A percentile compares a stretch with the other conserved stretches of the same genome.
Evolutionary conservation across 1,139 yeast species (phyloP).

Genomic region (Geotrichum reessii): DNA sequence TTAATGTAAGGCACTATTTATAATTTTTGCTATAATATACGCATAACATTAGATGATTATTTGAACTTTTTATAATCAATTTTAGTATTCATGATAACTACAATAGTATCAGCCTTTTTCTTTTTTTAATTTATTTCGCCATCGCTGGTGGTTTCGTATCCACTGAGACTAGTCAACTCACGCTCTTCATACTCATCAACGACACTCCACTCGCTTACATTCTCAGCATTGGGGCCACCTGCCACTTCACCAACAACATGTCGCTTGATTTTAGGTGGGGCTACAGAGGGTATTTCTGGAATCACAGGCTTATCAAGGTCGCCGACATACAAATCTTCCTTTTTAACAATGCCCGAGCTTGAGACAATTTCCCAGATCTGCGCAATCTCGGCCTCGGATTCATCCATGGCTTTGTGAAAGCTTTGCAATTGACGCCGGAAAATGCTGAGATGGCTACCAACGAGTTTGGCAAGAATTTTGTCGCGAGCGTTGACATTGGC

Average conservation of each 20-base stretch:
- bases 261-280: background rate
- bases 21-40: too few relatives aligned
- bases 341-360: background rate
- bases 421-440: constrained; percentile 19
- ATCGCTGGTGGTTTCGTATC: constrained; percentile 26
- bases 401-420: constrained; percentile 21
- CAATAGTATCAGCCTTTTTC: too few relatives aligned
- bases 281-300: background rate
- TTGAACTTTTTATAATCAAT: too few relatives aligned
- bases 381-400: constrained; percentile 19
- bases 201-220: constrained; percentile 26
- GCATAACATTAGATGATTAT: too few relatives aligned
- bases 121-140: constrained; percentile 42
- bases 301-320: background rate
- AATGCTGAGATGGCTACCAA: constrained; percentile 21
- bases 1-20: too few relatives aligned
- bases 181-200: constrained; percentile 25
- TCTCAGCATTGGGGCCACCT: constrained; percentile 17
- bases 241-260: constrained; percentile 3
- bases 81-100: too few relatives aligned
- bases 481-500: constrained; percentile 16
- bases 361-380: constrained; percentile 18
- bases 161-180: constrained; percentile 26
- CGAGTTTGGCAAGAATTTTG: constrained; percentile 15
- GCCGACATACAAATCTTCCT: background rate